Base-by-base conservation (phyloP, 2,329 filamentous ascomycete species). In the Diplodia sapinea region DNA sequence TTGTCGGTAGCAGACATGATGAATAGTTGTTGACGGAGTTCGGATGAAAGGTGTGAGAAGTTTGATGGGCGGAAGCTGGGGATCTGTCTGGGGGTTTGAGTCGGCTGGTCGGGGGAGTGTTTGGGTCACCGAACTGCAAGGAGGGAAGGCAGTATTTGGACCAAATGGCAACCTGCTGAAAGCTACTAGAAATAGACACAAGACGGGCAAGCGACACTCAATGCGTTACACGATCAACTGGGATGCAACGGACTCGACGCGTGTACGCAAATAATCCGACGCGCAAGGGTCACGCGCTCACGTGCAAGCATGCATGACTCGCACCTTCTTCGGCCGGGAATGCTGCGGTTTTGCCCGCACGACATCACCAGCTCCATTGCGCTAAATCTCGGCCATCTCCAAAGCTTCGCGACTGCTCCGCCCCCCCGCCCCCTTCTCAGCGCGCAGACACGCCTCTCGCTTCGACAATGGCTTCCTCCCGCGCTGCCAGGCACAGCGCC, bases 341-440 rank as follows among this genome's bases (percentile, higher is more conserved):
- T 63, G 29, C 59, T 47, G 59, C 20, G 23, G 59, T 52, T 63
- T 63, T 63, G 59, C 59, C 57, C 43, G 40, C 47, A 49, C 57
- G 29, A 52, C 59, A 63, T 51, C 59, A 63, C 59, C 59, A 63
- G 31, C 59, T 51, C 13, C n/a, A 7, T 49, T 61, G 56, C 38
- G 56, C 56, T 49, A 23, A 33, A 36, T 38, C 33, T 33, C 23
- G 3, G 6, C 7, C 50, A 40, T 43, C 47, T 40, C 59, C 47
- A 38, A 29, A 17, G n/a, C 7, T 49, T 52, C 36, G 36, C 20
- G 47, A 15, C 33, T n/a, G 36, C 23, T 17, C 33, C 12, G 23
- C 31, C 11, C n/a, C 7, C 9, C 31, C 11, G 11, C 7, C 9
- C 23, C 23, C 26, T 64, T 15, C 17, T 15, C 20, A 2, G 3